Base-by-base conservation (phyloP, 495 filamentous ascomycete species). In the Penicillium pulvis region DNA sequence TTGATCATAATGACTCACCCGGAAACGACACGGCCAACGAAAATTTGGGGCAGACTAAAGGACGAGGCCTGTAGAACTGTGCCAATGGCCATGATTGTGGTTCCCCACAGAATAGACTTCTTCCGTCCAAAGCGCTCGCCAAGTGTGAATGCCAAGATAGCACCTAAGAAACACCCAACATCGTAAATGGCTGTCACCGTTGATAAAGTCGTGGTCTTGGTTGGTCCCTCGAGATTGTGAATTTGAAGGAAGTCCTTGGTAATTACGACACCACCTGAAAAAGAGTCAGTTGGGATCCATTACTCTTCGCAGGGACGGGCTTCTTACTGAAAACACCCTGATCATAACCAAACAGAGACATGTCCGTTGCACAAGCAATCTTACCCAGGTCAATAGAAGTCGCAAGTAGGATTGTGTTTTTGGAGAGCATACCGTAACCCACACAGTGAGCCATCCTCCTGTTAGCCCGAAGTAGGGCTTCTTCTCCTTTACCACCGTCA, bases 271-370 rank as follows among this genome's bases (percentile, higher is more conserved):
- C 49, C 51, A 39, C 36, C 52, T 50, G 19, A 6, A 26, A 28
- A 20, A 16, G 6, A 33, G 35, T 49, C 31, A 59, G 26, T 55
- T 55, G 16, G 28, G 10, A 16, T 20, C n/a, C 6, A 9, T 36
- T 1, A 8, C 2, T 41, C 0, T 10, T 47, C 10, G 9, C 4
- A 26, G 23, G 12, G 14, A 14, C 6, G 42, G n/a, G 48, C 2
- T 17, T 62, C 66, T 17, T 57, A 75, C 76, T 73, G 55, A 83
- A 83, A 3, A 83, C 77, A 48, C 80, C 81, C 57, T 87, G 83
- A 53, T 86, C 83, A 64, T 87, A 86, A 1, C 83, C 83, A 65
- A 87, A 85, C 0, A 85, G 67, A 11, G 77, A 80, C 82, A 84
- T 84, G 60, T 83, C 80, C 30, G 80, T 83, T 19, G 79, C 74